Percentiles rank a stretch among this genome's conserved stretches.
These are phyloP conservation scores for Colletotrichum melonis DNA, from an alignment of 2,329 filamentous ascomycete genomes.

Conservation along the genomic window DNA sequence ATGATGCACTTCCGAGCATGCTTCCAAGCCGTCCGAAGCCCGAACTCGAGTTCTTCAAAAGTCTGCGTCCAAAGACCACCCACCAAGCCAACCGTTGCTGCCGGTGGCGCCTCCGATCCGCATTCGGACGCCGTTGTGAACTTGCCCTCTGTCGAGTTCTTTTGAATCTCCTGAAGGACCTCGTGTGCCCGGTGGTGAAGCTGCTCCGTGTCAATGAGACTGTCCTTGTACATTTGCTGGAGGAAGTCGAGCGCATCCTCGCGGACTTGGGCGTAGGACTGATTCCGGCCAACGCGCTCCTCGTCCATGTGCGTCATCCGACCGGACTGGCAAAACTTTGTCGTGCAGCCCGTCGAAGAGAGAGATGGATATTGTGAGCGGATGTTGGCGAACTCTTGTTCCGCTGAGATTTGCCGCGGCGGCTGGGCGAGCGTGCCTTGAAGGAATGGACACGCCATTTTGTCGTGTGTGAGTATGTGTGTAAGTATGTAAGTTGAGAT, in stretches of 20 bases:
- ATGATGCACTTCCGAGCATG: slow-evolving; percentile 35
- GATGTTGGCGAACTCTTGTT: slow-evolving; percentile 33
- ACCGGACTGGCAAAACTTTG: slow-evolving; percentile 29
- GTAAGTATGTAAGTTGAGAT: background rate
- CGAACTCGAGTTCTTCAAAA: slow-evolving; percentile 33
- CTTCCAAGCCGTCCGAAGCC: slow-evolving; percentile 26
- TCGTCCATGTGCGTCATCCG: slow-evolving; percentile 33
- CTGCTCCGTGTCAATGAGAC: slow-evolving; percentile 18
- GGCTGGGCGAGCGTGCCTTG: slow-evolving; percentile 28
- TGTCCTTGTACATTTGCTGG: slow-evolving; percentile 31
- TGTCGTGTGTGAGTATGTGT: background rate
- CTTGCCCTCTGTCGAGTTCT: slow-evolving; percentile 28
- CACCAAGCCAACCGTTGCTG: slow-evolving; percentile 9
- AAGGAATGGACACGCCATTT: slow-evolving; percentile 32
- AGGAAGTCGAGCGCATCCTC: slow-evolving; percentile 32
- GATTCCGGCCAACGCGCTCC: slow-evolving; percentile 30
- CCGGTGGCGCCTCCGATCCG: slow-evolving; percentile 12
- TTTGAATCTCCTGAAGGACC: slow-evolving; percentile 31
- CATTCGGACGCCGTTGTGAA: slow-evolving; percentile 14
- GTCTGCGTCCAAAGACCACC: slow-evolving; percentile 34
- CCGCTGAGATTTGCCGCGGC: slow-evolving; percentile 16
- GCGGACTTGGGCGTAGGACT: slow-evolving; percentile 33
- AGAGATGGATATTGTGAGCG: slow-evolving; percentile 28
- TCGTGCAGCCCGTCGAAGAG: slow-evolving; percentile 28
- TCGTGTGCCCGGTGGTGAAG: slow-evolving; percentile 27